Base-by-base conservation (phyloP, 192 early-diverging fungal species). In the Geranomyces variabilis region DNA sequence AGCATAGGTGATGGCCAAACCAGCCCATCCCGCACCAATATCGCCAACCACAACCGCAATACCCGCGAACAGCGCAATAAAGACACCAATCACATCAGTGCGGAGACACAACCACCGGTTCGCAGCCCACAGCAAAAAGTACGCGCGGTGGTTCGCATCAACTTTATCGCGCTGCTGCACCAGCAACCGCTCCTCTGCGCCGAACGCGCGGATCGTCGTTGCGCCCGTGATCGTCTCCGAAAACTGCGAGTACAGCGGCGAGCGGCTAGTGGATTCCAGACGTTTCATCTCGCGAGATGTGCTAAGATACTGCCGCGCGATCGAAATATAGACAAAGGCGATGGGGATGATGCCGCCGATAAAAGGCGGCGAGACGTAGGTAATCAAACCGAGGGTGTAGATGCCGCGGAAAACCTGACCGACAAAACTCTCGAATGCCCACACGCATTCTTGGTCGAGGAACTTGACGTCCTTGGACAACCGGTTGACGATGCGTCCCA, bases 1-100 rank as follows among this genome's bases (percentile, higher is more conserved):
- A 0, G 93, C 83, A 70, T 95, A 95, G 66, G 84, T 89, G 41
- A 98, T 84, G 58, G 87, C 84, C 67, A 99, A 84, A 57, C 92
- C 97, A 33, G 94, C 93, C 75, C 91, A 77, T 7, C 94, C 95
- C 0, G 96, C 86, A 63, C 91, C 89, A 51, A 98, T 85, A 15
- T 49, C 67, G 41, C 49, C 48, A 59, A 74, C 67, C 5, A 96
- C 36, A 55, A 97, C 83, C 17, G 92, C 80, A 8, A 93, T 63
- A 2, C 83, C 88, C 31, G 94, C 85, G 47, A 80, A 79, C 51
- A 97, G 90, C 41, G 70, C 63, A 6, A 81, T 63, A 12, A 81
- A 49, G 2, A 77, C 78, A 9, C 72, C 75, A 12, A 79, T 33
- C 12, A 81, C 47, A 41, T 94, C 94, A 48, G 91, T 94, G 79